Base-by-base conservation (phyloP, 1,139 yeast genomes). In the Hansenula sp. region DNA sequence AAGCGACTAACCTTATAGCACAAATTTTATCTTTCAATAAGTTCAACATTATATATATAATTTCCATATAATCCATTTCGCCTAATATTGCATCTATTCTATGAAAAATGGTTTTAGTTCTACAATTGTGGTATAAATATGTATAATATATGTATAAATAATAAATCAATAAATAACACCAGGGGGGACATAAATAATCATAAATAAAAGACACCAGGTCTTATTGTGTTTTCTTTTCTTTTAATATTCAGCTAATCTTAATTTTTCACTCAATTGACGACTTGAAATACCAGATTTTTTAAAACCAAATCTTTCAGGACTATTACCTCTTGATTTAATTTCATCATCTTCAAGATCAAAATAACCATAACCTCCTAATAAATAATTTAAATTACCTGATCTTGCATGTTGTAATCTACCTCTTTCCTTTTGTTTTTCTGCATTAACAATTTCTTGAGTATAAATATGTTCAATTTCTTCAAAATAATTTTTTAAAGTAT, bases 281-380 rank as follows among this genome's bases (percentile, higher is more conserved):
- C 71, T 62, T 9, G 81, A 71, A 47, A 77, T 76, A 8, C 73
- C 75, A 46, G 61, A 65, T 47, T 60, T 61, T 49, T 71, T 68
- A 71, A 73, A 48, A 63, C 66, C 67, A 61, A 69, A 69, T 46
- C 80, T 79, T 8, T 79, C 88, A 1, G 88, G 88, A n/a, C 81
- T 70, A 32, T 74, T 76, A 4, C 86, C 85, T 50, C 88, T 69
- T 4, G 87, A 78, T 53, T 82, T 79, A 48, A 82, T 79, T 37
- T 66, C 73, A 46, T 80, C 80, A 39, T 81, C 89, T 40, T 85
- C 86, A 65, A 82, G 72, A 57, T 81, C 89, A 52, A 82, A 82
- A 60, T 82, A 82, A 8, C 88, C 88, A 56, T 85, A 85, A 1
- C 95, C 95, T 43, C 94, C 92, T 41, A 85, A 69, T 55, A 85